Evolutionary conservation across 164 flowering plant genomes (phyloP).

Genomic region (Sextonia rubra): DNA sequence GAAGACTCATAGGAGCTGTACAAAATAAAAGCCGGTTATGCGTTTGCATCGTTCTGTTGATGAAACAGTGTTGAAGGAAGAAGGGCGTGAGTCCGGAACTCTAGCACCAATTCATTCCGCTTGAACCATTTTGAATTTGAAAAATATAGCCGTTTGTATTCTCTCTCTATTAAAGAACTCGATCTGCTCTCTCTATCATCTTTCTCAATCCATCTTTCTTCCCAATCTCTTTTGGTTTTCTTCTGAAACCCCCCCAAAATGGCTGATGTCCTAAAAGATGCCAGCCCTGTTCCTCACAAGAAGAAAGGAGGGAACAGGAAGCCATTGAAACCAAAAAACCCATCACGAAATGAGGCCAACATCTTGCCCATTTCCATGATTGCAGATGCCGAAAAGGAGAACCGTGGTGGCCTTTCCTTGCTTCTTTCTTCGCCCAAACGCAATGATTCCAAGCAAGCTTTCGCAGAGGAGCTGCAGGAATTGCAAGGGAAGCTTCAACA

Average conservation of each 20-base stretch:
- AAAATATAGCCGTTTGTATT: constrained; percentile 38
- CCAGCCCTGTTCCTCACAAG: constrained; percentile 11
- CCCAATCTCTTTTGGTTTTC: constrained; percentile 10
- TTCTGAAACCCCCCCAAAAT: constrained; percentile 19
- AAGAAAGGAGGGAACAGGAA: constrained; percentile 44
- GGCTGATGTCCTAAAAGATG: constrained; percentile 16
- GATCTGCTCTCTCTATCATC: background rate
- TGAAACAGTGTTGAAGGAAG: no score
- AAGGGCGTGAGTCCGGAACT: no score
- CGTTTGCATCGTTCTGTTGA: no score
- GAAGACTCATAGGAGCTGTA: no score
- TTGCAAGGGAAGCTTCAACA: constrained; percentile 67
- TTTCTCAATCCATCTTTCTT: background rate
- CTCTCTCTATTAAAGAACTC: background rate
- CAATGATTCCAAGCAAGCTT: constrained; percentile 26
- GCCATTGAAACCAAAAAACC: constrained; percentile 52
- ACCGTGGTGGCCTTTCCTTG: constrained; percentile 43
- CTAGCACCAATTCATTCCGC: background rate
- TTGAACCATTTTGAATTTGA: constrained; percentile 30
- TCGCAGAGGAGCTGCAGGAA: constrained; percentile 65
- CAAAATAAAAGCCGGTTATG: no score
- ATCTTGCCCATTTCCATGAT: constrained; percentile 29
- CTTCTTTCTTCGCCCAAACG: constrained; percentile 23
- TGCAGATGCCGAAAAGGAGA: constrained; percentile 39
- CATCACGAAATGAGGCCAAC: constrained; percentile 48